phyloP scores from a whole-genome alignment of 2,329 filamentous ascomycete species.

The Coniochaeta pulveracea region DNA sequence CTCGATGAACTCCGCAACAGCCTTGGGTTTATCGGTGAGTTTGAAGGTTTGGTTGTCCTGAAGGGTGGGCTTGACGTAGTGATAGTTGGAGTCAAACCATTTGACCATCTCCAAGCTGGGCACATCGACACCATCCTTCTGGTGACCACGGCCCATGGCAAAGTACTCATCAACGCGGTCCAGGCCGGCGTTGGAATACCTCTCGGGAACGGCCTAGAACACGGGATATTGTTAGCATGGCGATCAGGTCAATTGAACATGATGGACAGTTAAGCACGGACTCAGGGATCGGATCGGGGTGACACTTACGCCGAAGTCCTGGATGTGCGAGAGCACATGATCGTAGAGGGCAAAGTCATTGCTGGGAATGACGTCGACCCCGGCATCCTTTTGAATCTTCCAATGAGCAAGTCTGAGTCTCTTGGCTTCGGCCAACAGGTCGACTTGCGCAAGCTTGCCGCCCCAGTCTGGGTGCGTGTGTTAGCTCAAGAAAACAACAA shows the following conservation, averaged over 20 bases:
- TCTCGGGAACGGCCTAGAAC: conserved; percentile 71
- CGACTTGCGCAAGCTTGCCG: conserved; percentile 84
- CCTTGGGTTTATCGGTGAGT: conserved; percentile 80
- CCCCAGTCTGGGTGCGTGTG: conserved; percentile 51
- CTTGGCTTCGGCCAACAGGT: conserved; percentile 92
- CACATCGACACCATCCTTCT: conserved; percentile 89
- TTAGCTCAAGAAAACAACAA: no score
- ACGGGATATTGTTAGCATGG: conserved; percentile 10
- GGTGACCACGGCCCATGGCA: conserved; percentile 97
- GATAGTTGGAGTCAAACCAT: conserved; percentile 99
- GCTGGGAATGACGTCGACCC: conserved; percentile 95
- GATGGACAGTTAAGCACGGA: no score
- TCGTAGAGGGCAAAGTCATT: conserved; percentile 99
- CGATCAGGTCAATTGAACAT: background rate
- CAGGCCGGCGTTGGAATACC: conserved; percentile 85
- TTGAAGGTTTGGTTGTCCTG: conserved; percentile 96
- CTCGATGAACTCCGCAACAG: conserved; percentile 87
- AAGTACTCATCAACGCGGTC: conserved; percentile 94
- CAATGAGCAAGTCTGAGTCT: conserved; percentile 92
- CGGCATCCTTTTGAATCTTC: conserved; percentile 99
- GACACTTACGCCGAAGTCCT: conserved; percentile 79
- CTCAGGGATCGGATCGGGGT: no score
- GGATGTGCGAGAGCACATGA: conserved; percentile 94
- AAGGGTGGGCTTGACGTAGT: conserved; percentile 98
- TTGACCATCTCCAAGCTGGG: conserved; percentile 98